Conservation (phyloP, 2,329 filamentous ascomycete genomes). For the Neopestalotiopsis sp. region DNA sequence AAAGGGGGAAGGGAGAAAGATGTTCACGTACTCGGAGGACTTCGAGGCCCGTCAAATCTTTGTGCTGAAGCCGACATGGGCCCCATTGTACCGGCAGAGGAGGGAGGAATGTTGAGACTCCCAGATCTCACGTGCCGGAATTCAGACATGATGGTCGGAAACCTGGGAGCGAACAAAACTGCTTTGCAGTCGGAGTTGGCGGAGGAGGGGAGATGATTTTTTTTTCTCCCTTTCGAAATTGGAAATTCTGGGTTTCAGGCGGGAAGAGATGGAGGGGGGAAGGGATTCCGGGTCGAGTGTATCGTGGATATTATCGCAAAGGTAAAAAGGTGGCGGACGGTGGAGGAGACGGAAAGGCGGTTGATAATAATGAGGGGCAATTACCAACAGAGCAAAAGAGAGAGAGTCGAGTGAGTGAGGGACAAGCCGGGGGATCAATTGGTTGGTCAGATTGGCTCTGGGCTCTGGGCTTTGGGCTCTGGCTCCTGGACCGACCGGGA, state of each 20-base stretch:
- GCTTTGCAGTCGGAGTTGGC: background rate
- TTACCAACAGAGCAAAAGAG: background rate
- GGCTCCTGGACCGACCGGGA: background rate
- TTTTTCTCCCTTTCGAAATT: background rate
- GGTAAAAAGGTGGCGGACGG: conserved; percentile 7
- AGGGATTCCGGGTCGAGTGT: background rate
- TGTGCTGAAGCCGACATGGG: conserved; percentile 39
- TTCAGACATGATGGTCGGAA: conserved; percentile 47
- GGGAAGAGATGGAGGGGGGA: background rate
- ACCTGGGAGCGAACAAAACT: conserved; percentile 14
- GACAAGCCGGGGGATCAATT: background rate
- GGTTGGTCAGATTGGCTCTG: background rate
- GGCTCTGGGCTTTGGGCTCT: no score
- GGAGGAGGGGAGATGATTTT: background rate
- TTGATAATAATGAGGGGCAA: conserved; percentile 12
- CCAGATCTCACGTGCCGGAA: conserved; percentile 62
- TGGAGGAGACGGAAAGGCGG: conserved; percentile 11
- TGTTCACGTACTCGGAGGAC: conserved; percentile 62
- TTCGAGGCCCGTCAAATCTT: conserved; percentile 64
- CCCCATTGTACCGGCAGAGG: conserved; percentile 39
- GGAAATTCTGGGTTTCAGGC: background rate
- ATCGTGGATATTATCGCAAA: conserved; percentile 9
- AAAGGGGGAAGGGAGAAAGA: background rate
- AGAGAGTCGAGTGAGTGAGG: background rate
- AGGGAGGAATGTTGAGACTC: conserved; percentile 57